Evolutionary conservation across 1,284 basidiomycete genomes (phyloP).

Genomic region (Leucoagaricus sp.): DNA sequence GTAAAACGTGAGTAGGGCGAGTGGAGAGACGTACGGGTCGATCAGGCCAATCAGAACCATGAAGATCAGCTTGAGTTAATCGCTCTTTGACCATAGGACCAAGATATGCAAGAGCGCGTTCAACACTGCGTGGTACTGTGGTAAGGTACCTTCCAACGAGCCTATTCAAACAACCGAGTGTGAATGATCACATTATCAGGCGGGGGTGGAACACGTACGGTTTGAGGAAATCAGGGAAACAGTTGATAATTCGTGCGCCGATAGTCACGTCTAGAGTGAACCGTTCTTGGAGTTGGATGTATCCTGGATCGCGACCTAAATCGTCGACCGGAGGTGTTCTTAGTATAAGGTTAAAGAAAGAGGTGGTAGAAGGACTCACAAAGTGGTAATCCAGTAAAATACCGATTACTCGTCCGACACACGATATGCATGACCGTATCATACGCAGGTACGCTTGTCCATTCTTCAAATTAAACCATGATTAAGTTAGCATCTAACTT

Average conservation of each 20-base stretch:
- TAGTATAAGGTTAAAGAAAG: background rate
- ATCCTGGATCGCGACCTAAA: constrained; percentile 39
- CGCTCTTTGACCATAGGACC: constrained; percentile 44
- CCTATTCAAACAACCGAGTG: too few species aligned
- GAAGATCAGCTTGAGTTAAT: constrained; percentile 33
- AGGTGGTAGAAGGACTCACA: constrained; percentile 31
- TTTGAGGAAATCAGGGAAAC: constrained; percentile 39
- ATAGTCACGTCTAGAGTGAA: constrained; percentile 37
- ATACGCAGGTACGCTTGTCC: constrained; percentile 35
- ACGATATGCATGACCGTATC: constrained; percentile 42
- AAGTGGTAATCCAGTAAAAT: constrained; percentile 39
- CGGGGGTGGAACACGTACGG: constrained; percentile 31
- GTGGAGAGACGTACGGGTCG: constrained; percentile 20
- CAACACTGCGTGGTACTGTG: constrained; percentile 24
- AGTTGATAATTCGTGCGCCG: constrained; percentile 31
- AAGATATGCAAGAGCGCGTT: constrained; percentile 33
- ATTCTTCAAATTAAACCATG: constrained; percentile 36
- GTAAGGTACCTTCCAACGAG: constrained; percentile 27
- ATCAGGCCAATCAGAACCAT: constrained; percentile 35
- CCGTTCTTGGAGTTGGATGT: constrained; percentile 36
- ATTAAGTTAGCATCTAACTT: too few species aligned
- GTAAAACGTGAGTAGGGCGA: too few species aligned
- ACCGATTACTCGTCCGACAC: constrained; percentile 37
- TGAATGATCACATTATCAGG: background rate
- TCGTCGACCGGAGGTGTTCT: background rate